Conservation (phyloP, 345 rosid genomes). For the Linum lewisii region DNA sequence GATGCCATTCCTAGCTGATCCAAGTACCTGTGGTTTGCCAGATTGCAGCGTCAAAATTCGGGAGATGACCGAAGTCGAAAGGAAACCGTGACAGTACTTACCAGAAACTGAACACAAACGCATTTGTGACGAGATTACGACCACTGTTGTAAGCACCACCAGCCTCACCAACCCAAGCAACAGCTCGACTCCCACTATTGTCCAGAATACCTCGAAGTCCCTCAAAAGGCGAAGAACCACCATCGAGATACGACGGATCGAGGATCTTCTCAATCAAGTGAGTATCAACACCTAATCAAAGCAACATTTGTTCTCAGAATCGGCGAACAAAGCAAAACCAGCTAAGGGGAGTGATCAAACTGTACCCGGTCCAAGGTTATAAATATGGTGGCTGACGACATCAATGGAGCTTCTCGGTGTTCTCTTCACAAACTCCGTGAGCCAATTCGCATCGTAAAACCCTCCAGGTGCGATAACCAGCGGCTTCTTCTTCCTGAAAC, state of each 20-base stretch:
- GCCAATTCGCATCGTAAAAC: slow-evolving; percentile 38
- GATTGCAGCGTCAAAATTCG: neutral
- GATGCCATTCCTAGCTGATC: slow-evolving; percentile 61
- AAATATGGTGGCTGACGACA: slow-evolving; percentile 47
- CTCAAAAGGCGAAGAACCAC: slow-evolving; percentile 18
- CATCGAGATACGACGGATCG: slow-evolving; percentile 34
- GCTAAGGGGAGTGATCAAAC: neutral
- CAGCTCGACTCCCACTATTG: slow-evolving; percentile 30
- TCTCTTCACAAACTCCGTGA: slow-evolving; percentile 20
- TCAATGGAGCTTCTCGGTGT: slow-evolving; percentile 21
- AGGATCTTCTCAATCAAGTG: slow-evolving; percentile 39
- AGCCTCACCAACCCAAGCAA: slow-evolving; percentile 61
- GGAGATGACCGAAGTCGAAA: neutral
- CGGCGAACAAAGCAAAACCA: no score
- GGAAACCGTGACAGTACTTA: neutral
- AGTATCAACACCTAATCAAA: slow-evolving; percentile 24
- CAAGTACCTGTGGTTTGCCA: slow-evolving; percentile 28
- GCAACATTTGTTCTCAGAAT: no score
- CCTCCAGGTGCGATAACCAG: slow-evolving; percentile 42
- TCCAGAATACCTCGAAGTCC: slow-evolving; percentile 30
- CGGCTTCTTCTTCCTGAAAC: slow-evolving; percentile 27
- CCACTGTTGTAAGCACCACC: slow-evolving; percentile 62
- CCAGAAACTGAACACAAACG: slow-evolving; percentile 60
- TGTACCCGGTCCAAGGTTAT: slow-evolving; percentile 46
- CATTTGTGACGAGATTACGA: slow-evolving; percentile 35